Evolutionary conservation across 2,329 filamentous ascomycete species (phyloP).

Genomic region (Scytalidium lignicola): DNA sequence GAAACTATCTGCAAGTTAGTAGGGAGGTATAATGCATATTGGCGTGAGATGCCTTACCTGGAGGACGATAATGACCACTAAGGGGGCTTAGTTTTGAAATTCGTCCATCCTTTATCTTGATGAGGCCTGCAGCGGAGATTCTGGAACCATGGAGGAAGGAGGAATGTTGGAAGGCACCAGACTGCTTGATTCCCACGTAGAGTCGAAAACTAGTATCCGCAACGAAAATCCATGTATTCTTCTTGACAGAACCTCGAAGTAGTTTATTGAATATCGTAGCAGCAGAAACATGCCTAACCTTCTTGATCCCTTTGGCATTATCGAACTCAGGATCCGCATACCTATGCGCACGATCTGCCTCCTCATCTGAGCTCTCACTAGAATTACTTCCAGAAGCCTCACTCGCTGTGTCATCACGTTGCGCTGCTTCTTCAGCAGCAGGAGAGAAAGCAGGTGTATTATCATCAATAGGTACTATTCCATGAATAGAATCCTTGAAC

Average conservation of each 20-base stretch:
- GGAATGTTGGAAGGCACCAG: conserved; percentile 84
- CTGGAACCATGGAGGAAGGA: conserved; percentile 81
- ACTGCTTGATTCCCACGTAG: conserved; percentile 86
- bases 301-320: conserved; percentile 53
- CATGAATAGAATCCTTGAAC: conserved; percentile 76
- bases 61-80: conserved; percentile 80
- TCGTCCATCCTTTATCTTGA: conserved; percentile 78
- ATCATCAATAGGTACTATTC: conserved; percentile 60
- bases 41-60: conserved; percentile 41
- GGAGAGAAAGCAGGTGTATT: conserved; percentile 47
- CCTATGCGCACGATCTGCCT: conserved; percentile 56
- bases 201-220: conserved; percentile 79
- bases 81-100: conserved; percentile 66
- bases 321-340: conserved; percentile 62
- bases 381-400: conserved; percentile 22
- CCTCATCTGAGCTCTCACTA: conserved; percentile 35
- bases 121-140: conserved; percentile 76
- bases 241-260: conserved; percentile 71
- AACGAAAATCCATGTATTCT: conserved; percentile 92
- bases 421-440: conserved; percentile 18
- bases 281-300: conserved; percentile 62
- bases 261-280: conserved; percentile 74
- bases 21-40: background rate
- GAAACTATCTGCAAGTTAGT: conserved; percentile 30
- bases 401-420: conserved; percentile 10